A percentile compares a stretch with the other conserved stretches of the same genome.
Conservation (phyloP, 306 rosid genomes). For the Rubus idaeus region DNA sequence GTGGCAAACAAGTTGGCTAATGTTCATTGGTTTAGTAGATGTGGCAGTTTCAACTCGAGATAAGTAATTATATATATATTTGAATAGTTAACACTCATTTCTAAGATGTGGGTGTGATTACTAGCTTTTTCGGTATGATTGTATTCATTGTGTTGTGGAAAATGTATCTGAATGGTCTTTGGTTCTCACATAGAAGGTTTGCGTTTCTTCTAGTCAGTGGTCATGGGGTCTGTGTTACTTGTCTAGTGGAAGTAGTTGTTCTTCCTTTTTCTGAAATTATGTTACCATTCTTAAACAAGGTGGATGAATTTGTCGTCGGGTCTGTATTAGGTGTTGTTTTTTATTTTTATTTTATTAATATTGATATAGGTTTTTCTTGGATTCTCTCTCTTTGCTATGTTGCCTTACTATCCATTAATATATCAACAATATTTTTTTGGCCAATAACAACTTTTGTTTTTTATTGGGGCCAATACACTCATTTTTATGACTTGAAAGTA, state of each 20-base stretch:
- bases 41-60: not conserved
- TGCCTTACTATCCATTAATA: not conserved
- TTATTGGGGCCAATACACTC: not conserved
- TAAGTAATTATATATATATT: not conserved
- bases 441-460: not conserved
- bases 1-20: not conserved
- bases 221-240: not conserved
- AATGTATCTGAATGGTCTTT: not conserved
- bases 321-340: not conserved
- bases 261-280: not conserved
- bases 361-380: not conserved
- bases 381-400: not conserved
- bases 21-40: not conserved
- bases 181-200: not conserved
- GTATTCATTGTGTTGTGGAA: not conserved
- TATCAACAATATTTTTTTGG: not conserved
- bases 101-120: not conserved
- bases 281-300: not conserved
- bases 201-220: not conserved
- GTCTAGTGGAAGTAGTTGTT: not conserved
- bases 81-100: not conserved
- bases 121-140: not conserved
- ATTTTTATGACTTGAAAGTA: not conserved
- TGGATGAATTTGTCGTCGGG: not conserved
- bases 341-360: not conserved